Evolutionary conservation across 768 basidiomycete species (phyloP).

Genomic region (Termitomyces sp.): DNA sequence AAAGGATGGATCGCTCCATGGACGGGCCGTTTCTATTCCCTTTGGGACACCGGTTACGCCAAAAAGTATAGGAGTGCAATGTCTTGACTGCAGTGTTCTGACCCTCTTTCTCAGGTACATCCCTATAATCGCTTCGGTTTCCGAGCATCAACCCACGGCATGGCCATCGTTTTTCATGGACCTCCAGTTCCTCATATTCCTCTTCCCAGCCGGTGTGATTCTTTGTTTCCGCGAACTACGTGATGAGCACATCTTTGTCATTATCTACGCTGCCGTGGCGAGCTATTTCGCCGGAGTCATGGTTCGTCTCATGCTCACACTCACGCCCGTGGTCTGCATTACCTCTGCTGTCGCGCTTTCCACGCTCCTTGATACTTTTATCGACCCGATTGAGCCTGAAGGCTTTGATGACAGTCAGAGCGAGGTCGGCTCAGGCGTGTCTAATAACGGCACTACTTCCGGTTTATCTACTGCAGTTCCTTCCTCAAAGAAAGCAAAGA

Average conservation of each 20-base stretch:
- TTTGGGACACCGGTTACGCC: conserved; percentile 99
- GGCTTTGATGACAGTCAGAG: conserved; percentile 25
- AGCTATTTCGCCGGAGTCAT: conserved; percentile 99
- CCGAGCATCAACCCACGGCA: conserved; percentile 98
- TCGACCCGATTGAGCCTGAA: conserved; percentile 76
- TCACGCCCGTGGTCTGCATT: conserved; percentile 96
- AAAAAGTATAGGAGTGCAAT: conserved; percentile 63
- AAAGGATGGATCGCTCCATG: conserved; percentile 96
- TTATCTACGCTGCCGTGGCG: conserved; percentile 93
- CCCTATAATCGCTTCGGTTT: conserved; percentile 98
- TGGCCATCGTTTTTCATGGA: conserved; percentile 99
- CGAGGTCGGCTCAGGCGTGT: conserved; percentile 7
- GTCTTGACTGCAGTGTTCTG: not conserved
- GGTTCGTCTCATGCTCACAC: conserved; percentile 97
- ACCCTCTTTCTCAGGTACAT: conserved; percentile 59
- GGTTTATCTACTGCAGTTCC: conserved; percentile 24
- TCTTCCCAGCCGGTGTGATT: conserved; percentile 95
- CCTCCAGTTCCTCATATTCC: conserved; percentile 93
- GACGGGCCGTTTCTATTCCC: conserved; percentile 99
- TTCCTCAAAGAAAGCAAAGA: conserved; percentile 58
- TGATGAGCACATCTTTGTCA: conserved; percentile 97
- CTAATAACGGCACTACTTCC: conserved; percentile 11
- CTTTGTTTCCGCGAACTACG: conserved; percentile 91
- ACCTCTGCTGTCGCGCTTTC: conserved; percentile 89
- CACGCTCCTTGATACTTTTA: conserved; percentile 80